phyloP scores from a whole-genome alignment of 805 yeast species.

The Lipomyces spencermartinsiae region DNA sequence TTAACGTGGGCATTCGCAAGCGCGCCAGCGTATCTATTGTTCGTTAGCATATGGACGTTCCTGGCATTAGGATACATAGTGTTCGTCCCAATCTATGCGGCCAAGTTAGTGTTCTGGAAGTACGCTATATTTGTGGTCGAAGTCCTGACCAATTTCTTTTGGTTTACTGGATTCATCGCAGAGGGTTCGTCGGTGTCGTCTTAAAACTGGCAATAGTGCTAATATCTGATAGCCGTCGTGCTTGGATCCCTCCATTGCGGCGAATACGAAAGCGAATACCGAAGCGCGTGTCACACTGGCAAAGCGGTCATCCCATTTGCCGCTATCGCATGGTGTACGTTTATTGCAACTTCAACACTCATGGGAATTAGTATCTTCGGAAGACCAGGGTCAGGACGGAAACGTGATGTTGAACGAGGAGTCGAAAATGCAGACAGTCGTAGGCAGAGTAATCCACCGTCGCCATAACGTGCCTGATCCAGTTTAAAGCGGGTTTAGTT shows the following conservation, averaged over 20 bases:
- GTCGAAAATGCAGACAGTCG: neutral
- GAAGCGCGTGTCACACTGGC: slow-evolving; percentile 29
- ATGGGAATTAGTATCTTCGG: slow-evolving; percentile 15
- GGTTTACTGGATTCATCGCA: slow-evolving; percentile 28
- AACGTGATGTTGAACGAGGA: neutral
- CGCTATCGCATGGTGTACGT: slow-evolving; percentile 34
- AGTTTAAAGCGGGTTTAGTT: too few species aligned
- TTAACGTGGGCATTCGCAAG: neutral
- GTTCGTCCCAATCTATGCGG: neutral
- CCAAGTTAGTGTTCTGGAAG: neutral
- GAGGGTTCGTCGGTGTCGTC: slow-evolving; percentile 3
- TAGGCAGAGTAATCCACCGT: neutral
- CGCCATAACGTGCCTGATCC: neutral
- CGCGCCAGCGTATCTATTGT: slow-evolving; percentile 16
- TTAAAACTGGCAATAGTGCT: neutral
- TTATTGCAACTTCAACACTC: slow-evolving; percentile 14
- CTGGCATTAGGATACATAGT: slow-evolving; percentile 11
- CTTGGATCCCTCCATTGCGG: slow-evolving; percentile 8
- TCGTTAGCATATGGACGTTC: slow-evolving; percentile 21
- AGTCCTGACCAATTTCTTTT: slow-evolving; percentile 18
- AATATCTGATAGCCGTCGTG: slow-evolving; percentile 5
- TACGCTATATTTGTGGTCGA: slow-evolving; percentile 20
- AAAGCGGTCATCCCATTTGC: slow-evolving; percentile 37
- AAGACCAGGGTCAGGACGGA: neutral
- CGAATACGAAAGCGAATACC: too few species aligned